Base-by-base conservation (phyloP, 75 land plant genomes). In the Cryptomeria japonica region DNA sequence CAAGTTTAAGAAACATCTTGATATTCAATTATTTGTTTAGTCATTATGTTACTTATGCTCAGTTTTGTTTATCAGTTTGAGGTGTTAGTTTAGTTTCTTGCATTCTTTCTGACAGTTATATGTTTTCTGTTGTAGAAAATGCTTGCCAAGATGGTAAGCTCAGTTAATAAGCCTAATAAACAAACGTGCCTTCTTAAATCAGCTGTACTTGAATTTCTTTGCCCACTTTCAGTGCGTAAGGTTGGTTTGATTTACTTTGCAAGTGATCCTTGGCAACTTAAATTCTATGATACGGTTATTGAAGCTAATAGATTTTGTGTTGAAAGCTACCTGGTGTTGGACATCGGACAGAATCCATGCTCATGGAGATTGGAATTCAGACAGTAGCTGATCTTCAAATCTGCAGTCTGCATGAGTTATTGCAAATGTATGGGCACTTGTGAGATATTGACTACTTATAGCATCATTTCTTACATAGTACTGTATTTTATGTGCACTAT, bases 291-390 rank as follows among this genome's bases (percentile, higher is more conserved):
- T 73, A 37, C 3, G 1, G 37, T 34, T 32, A 13, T 73, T 31
- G 86, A 47, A 13, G 38, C 47, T 85, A 42, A 42, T 77, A 44
- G 25, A 68, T 39, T 44, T 31, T 53, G 41, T 49, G 42, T 85
- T 39, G 47, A 51, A 86, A 91, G 92, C 51, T 91, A 51, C 92
- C 92, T 61, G 92, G 92, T 70, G 89, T 91, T 58, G 91, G 92
- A 8, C 86, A 86, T 58, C 91, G 86, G 37, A 89, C 86, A 19
- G 91, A 91, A 88, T 75, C 79, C 36, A 61, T 89, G 47, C 73
- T 91, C 38, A 88, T 86, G 42, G 91, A 91, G 47, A 89, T 90
- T 49, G 91, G 92, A 51, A 80, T 91, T 31, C 37, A 61, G 34
- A 90, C 91, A 55, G 82, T 91, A 25, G 86, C 87, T 53, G 91